Evolutionary conservation across 2,329 filamentous ascomycete species (phyloP), one percentile per base, ranked within the genome.

Genomic region (Aspergillus sp.): DNA sequence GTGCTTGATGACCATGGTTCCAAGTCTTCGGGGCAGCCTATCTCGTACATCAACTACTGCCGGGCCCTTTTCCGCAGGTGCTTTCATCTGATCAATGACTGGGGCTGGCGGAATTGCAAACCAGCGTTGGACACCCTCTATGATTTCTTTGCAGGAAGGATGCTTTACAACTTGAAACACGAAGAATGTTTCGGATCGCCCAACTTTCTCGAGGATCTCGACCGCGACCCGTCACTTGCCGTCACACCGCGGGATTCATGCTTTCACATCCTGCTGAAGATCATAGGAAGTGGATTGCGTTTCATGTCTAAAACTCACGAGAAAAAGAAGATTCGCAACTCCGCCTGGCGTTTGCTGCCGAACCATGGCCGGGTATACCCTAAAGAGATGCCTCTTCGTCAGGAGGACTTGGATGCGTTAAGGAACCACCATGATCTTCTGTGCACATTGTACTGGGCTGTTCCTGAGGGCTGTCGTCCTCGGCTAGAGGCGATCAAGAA

Each of bases 351-450:
- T 15, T 62, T 72, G 15, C 62, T 76, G 19, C 75, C 75, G 3
- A 78, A 76, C 35, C 73, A 78, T 47, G 72, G 71, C 3, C 68
- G 73, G n/a, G 66, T 58, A 4, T 75, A 75, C 48, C 71, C 66
- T 2, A 78, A 77, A 46, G 74, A 78, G 16, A 59, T 71, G 37
- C 54, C 63, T 4, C 49, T 78, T 10, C 61, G 61, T 17, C 62
- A 68, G 33, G 61, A 67, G 35, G 73, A 74, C 40, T 54, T 78
- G 8, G 66, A 72, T 32, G 72, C 74, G 1, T 54, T 78, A 28
- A 66, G 72, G 29, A 79, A 78, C 42, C 73, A 79, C 37, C 73
- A 77, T 41, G 73, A 78, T 44, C 58, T 79, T 11, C 61, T 79
- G 0, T 73, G 69, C 34, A 73, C 71, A 3, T 57, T 79, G 10